phyloP scores from a whole-genome alignment of 345 rosid genomes.

The Populus alba region DNA sequence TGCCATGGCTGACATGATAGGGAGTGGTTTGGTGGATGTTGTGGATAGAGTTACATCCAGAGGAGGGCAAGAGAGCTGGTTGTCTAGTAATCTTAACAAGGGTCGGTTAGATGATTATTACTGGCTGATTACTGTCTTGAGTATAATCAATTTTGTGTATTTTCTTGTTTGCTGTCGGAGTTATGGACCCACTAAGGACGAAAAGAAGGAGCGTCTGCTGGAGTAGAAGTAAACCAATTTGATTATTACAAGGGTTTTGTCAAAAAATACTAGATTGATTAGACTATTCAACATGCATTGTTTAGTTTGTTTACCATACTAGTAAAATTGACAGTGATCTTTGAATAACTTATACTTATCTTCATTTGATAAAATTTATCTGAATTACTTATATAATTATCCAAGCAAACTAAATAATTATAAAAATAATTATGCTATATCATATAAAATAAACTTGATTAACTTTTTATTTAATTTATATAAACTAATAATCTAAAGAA shows the following conservation, averaged over 20 bases:
- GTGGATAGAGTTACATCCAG: constrained; percentile 9
- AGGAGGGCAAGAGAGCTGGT: constrained; percentile 24
- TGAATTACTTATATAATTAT: too few relatives aligned
- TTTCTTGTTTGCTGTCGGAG: constrained; percentile 16
- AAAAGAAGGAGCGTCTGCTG: background rate
- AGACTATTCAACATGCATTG: too few relatives aligned
- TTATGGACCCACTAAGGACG: constrained; percentile 9
- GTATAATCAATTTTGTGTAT: constrained; percentile 10
- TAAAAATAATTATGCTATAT: too few relatives aligned
- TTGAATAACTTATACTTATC: too few relatives aligned
- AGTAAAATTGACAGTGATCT: too few relatives aligned
- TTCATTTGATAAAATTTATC: too few relatives aligned
- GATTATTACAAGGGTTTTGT: background rate
- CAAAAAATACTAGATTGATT: too few relatives aligned
- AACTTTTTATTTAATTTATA: too few relatives aligned
- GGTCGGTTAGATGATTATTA: constrained; percentile 24
- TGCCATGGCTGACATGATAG: constrained; percentile 7
- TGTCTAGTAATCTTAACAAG: constrained; percentile 19
- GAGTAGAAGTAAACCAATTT: background rate
- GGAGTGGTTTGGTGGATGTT: constrained; percentile 6
- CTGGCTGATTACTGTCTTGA: constrained; percentile 11
- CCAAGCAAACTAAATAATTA: too few relatives aligned
- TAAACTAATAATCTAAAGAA: too few relatives aligned
- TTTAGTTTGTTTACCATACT: too few relatives aligned
- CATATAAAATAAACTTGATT: too few relatives aligned